These are phyloP conservation scores for Auricularia heimuer DNA, from an alignment of 768 basidiomycete species.

Conservation along the genomic window DNA sequence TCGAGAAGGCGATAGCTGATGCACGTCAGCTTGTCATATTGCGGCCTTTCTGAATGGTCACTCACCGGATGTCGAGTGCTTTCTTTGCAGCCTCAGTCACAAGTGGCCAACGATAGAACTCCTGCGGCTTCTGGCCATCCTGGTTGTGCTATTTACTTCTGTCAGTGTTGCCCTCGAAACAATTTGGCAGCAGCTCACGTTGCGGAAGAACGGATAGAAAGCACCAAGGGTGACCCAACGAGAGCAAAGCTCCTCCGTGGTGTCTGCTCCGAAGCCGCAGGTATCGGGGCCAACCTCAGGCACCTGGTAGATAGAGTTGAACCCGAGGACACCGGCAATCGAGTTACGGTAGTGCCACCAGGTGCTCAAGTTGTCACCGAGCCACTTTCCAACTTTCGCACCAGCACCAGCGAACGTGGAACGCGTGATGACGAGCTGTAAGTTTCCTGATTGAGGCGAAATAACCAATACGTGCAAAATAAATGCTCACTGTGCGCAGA, in stretches of 20 bases:
- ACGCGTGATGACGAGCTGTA: constrained; percentile 51
- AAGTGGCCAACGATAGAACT: constrained; percentile 56
- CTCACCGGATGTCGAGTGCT: constrained; percentile 51
- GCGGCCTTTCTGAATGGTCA: background rate
- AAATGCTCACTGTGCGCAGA: constrained; percentile 29
- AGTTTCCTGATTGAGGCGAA: background rate
- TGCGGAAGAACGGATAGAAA: constrained; percentile 73
- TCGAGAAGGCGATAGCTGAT: constrained; percentile 41
- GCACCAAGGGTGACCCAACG: constrained; percentile 72
- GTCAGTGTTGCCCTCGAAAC: background rate
- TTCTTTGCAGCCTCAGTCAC: constrained; percentile 51
- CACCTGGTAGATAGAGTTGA: constrained; percentile 53
- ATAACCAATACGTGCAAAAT: background rate
- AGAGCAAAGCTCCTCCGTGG: constrained; percentile 59
- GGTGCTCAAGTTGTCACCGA: constrained; percentile 43
- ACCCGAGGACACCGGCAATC: constrained; percentile 58
- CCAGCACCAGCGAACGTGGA: constrained; percentile 68
- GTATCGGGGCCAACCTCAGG: constrained; percentile 75
- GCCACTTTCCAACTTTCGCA: constrained; percentile 59
- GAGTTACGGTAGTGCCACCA: constrained; percentile 52
- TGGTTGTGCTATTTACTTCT: background rate
- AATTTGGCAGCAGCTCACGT: constrained; percentile 17
- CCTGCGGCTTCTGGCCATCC: constrained; percentile 31
- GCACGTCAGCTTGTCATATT: background rate
- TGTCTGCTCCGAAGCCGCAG: constrained; percentile 55